These are phyloP conservation scores for Paraleonurus japonicus DNA, from an alignment of 257 asterid genomes.

Conservation along the genomic window DNA sequence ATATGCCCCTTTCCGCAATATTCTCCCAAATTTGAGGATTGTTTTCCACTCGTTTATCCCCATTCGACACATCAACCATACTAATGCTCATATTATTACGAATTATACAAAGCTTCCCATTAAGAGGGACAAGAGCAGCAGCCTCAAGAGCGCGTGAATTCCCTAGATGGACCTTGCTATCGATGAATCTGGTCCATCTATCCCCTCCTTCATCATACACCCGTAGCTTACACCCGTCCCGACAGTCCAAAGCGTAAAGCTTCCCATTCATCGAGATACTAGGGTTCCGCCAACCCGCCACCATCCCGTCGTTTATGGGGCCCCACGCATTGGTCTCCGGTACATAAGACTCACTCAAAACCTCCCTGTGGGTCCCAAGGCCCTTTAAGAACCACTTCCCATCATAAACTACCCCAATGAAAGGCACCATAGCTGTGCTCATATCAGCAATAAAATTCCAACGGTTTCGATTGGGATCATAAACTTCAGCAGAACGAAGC, in stretches of 20 bases:
- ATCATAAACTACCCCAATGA: slow-evolving; percentile 55
- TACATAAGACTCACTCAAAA: slow-evolving; percentile 50
- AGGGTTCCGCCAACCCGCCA: slow-evolving; percentile 64
- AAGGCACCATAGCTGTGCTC: slow-evolving; percentile 71
- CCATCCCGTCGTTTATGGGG: slow-evolving; percentile 56
- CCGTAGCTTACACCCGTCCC: slow-evolving; percentile 59
- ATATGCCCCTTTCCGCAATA: slow-evolving; percentile 46
- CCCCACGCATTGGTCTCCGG: slow-evolving; percentile 52
- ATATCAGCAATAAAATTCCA: slow-evolving; percentile 61
- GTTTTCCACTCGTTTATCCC: slow-evolving; percentile 42
- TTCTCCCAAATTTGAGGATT: slow-evolving; percentile 56
- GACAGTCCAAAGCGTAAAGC: slow-evolving; percentile 58
- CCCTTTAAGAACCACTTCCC: slow-evolving; percentile 62
- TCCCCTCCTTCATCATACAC: slow-evolving; percentile 47
- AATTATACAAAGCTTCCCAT: slow-evolving; percentile 60
- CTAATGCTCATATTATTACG: slow-evolving; percentile 66
- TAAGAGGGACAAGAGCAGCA: slow-evolving; percentile 57
- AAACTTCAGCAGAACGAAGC: slow-evolving; percentile 56
- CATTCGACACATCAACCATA: slow-evolving; percentile 48
- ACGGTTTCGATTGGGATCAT: slow-evolving; percentile 55
- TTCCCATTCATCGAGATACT: slow-evolving; percentile 60
- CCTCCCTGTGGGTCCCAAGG: slow-evolving; percentile 62
- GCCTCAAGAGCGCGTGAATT: slow-evolving; percentile 58
- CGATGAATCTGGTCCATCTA: slow-evolving; percentile 56
- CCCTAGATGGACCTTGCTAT: slow-evolving; percentile 58